A percentile compares a stretch with the other conserved stretches of the same genome.
These are phyloP conservation scores for Rutstroemia sp. DNA, from an alignment of 2,329 filamentous ascomycete genomes.

Conservation along the genomic window DNA sequence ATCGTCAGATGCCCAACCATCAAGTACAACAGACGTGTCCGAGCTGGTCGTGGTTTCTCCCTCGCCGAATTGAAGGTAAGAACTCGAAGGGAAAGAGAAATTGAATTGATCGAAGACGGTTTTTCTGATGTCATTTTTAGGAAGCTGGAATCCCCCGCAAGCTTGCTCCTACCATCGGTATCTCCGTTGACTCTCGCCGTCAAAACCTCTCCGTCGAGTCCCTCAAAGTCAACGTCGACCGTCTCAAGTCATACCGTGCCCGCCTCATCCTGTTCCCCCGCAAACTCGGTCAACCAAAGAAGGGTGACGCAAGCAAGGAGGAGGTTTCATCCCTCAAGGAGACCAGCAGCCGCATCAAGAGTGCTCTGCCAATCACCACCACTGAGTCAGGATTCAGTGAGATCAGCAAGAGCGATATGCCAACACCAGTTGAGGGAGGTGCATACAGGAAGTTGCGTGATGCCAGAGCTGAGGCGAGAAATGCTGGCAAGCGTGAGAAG, in stretches of 20 bases:
- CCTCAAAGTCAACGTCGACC: slow-evolving; percentile 88
- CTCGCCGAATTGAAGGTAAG: slow-evolving; percentile 95
- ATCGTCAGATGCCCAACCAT: slow-evolving; percentile 95
- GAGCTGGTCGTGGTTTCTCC: slow-evolving; percentile 95
- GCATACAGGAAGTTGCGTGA: slow-evolving; percentile 83
- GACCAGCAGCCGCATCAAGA: slow-evolving; percentile 48
- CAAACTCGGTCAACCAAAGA: slow-evolving; percentile 89
- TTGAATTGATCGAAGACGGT: slow-evolving; percentile 2
- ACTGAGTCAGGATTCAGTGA: slow-evolving; percentile 57
- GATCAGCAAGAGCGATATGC: slow-evolving; percentile 77
- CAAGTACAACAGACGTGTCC: slow-evolving; percentile 98
- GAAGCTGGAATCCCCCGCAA: slow-evolving; percentile 93
- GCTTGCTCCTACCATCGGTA: slow-evolving; percentile 92
- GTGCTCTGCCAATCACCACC: slow-evolving; percentile 67
- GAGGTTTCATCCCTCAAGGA: slow-evolving; percentile 60
- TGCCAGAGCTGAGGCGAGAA: slow-evolving; percentile 74
- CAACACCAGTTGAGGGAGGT: slow-evolving; percentile 68
- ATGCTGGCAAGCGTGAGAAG: slow-evolving; percentile 85
- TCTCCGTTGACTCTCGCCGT: slow-evolving; percentile 92
- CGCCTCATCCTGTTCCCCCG: slow-evolving; percentile 97
- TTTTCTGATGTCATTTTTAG: slow-evolving; percentile 44
- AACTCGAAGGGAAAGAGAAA: neutral
- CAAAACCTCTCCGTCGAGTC: slow-evolving; percentile 96
- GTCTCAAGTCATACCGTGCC: slow-evolving; percentile 95
- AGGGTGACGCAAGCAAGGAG: slow-evolving; percentile 79